Percentiles rank a stretch among this genome's conserved stretches.
Evolutionary conservation across 108 stramenopile genomes (phyloP).

Genomic region (Seminavis robusta): DNA sequence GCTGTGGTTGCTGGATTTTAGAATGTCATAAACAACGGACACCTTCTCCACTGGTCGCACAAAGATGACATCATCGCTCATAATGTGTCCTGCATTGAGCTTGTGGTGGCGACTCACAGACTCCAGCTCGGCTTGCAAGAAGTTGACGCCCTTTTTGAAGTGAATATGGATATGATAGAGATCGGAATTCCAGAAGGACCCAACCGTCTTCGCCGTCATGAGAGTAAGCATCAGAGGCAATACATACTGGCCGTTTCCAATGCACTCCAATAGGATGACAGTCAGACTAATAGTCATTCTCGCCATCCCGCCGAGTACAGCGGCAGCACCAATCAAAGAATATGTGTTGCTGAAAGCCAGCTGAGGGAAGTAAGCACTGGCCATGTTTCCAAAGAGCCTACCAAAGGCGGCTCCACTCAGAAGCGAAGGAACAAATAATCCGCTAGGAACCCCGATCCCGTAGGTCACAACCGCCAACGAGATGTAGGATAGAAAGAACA

Average conservation of each 20-base stretch:
- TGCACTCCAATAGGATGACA: conserved; percentile 77
- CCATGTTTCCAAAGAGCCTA: conserved; percentile 38
- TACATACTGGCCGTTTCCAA: conserved; percentile 77
- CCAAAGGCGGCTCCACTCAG: conserved; percentile 54
- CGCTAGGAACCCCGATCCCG: conserved; percentile 67
- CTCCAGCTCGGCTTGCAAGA: conserved; percentile 43
- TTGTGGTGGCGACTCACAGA: conserved; percentile 28
- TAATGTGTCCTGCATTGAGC: conserved; percentile 38
- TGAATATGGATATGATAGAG: conserved; percentile 78
- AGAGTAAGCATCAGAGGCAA: conserved; percentile 78
- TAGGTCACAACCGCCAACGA: conserved; percentile 47
- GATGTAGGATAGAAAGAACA: conserved; percentile 56
- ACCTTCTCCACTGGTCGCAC: conserved; percentile 39
- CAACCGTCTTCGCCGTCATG: conserved; percentile 60
- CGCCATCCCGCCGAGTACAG: conserved; percentile 74
- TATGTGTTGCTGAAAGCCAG: conserved; percentile 69
- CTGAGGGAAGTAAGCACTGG: conserved; percentile 1
- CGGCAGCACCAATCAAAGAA: conserved; percentile 79
- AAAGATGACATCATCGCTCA: conserved; percentile 33
- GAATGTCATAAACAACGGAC: conserved; percentile 35
- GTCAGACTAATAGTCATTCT: conserved; percentile 85
- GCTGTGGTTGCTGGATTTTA: conserved; percentile 36
- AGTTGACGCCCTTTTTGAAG: conserved; percentile 41
- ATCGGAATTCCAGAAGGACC: conserved; percentile 67
- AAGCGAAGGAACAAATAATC: conserved; percentile 65